Evolutionary conservation across 2,329 filamentous ascomycete species (phyloP).

Genomic region (Arthrobotrys entomopaga): DNA sequence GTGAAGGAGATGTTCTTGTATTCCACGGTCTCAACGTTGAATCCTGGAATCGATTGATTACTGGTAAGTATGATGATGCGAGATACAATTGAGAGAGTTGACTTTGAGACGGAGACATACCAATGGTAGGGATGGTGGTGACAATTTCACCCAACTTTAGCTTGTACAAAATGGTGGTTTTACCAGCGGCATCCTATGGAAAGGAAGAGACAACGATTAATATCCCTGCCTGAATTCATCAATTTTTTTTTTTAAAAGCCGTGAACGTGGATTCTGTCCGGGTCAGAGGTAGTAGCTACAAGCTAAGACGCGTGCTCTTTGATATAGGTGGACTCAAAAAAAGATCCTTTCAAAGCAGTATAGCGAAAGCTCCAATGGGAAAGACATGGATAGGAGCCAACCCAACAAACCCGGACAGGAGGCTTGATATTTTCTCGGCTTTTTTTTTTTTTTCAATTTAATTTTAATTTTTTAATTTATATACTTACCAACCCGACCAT

Average conservation of each 20-base stretch:
- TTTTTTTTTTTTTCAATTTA: too few species aligned
- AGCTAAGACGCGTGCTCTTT: conserved; percentile 11
- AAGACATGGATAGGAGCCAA: not conserved
- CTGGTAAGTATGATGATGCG: not conserved
- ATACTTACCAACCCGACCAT: conserved; percentile 84
- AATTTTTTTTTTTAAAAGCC: not conserved
- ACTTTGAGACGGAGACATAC: conserved; percentile 67
- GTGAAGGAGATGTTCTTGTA: conserved; percentile 99
- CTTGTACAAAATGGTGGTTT: conserved; percentile 99
- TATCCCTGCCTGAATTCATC: not conserved
- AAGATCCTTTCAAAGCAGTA: too few species aligned
- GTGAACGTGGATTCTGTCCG: not conserved
- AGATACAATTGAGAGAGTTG: not conserved
- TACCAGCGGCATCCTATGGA: conserved; percentile 85
- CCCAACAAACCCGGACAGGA: not conserved
- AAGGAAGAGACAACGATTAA: not conserved
- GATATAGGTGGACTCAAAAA: conserved; percentile 5
- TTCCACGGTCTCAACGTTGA: conserved; percentile 99
- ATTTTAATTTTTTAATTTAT: too few species aligned
- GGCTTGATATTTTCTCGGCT: not conserved
- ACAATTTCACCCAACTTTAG: conserved; percentile 99
- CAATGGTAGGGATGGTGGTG: conserved; percentile 98
- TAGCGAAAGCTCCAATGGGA: not conserved
- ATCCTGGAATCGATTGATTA: conserved; percentile 71
- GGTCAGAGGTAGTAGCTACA: not conserved